phyloP scores from a whole-genome alignment of 139 green algal species.

The Trebouxia sp. region DNA sequence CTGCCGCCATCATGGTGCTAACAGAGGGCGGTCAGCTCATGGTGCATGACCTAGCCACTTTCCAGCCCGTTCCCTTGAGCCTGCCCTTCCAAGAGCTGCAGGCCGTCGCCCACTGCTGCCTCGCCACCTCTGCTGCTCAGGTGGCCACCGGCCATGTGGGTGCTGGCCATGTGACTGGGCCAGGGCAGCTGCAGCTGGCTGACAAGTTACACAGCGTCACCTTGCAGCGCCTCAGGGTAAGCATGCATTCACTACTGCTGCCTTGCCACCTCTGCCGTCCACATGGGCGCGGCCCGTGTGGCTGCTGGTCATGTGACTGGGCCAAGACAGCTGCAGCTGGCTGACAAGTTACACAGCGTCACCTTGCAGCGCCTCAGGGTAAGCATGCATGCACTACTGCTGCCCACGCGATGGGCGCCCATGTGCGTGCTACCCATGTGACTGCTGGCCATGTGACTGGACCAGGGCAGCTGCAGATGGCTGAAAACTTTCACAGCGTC shows the following conservation, averaged over 20 bases:
- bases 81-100: constrained; percentile 59
- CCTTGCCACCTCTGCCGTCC: neutral
- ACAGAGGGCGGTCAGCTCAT: constrained; percentile 75
- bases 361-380: constrained; percentile 30
- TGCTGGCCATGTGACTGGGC: no score
- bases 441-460: no score
- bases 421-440: neutral
- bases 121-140: constrained; percentile 12
- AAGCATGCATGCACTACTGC: neutral
- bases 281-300: neutral
- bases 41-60: constrained; percentile 57
- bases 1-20: constrained; percentile 62
- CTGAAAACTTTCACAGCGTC: neutral
- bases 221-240: constrained; percentile 27
- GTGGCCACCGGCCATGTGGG: neutral
- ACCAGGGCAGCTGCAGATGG: neutral
- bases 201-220: constrained; percentile 22
- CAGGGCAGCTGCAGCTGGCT: neutral
- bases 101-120: constrained; percentile 34
- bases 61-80: constrained; percentile 52
- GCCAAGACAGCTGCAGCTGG: neutral
- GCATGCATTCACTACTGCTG: neutral
- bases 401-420: neutral
- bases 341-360: constrained; percentile 6
- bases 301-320: no score